Evolutionary conservation across 2,329 filamentous ascomycete species (phyloP).

Genomic region (Aspergillus tubingensis): DNA sequence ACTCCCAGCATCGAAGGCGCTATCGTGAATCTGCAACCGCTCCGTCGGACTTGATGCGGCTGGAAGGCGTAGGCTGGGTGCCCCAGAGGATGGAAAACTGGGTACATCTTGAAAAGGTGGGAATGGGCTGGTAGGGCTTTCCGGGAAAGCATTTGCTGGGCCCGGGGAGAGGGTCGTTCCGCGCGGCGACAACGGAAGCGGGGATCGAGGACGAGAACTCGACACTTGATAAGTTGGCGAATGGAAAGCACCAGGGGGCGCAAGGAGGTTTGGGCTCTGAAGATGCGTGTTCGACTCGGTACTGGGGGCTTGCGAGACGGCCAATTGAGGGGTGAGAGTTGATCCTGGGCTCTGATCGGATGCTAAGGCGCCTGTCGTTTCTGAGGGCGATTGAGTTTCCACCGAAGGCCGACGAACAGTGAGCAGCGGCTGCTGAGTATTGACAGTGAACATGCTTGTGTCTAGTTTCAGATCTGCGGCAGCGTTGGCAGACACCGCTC

Average conservation of each 20-base stretch:
- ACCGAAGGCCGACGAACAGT: conserved; percentile 45
- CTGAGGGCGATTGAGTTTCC: conserved; percentile 19
- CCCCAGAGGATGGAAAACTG: conserved; percentile 44
- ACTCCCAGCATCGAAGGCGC: conserved; percentile 45
- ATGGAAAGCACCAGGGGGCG: conserved; percentile 43
- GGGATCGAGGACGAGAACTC: conserved; percentile 24
- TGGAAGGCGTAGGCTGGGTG: conserved; percentile 59
- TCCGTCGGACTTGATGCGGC: conserved; percentile 46
- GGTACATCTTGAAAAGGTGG: conserved; percentile 67
- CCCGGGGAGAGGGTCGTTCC: conserved; percentile 20
- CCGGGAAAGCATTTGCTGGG: conserved; percentile 15
- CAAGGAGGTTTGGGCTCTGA: conserved; percentile 45
- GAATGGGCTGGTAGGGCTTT: conserved; percentile 62
- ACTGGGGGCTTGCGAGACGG: conserved; percentile 36
- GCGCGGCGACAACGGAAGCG: conserved; percentile 34
- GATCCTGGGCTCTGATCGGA: conserved; percentile 28
- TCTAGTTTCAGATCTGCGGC: conserved; percentile 51
- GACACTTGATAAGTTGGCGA: conserved; percentile 40
- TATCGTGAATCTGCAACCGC: conserved; percentile 29
- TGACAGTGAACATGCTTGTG: conserved; percentile 33
- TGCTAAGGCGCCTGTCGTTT: conserved; percentile 21
- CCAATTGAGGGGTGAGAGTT: conserved; percentile 39
- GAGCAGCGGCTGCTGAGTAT: conserved; percentile 29
- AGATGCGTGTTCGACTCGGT: conserved; percentile 29
- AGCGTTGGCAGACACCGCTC: conserved; percentile 64